A percentile compares a stretch with the other conserved stretches of the same genome.
Conservation (phyloP, 1,284 basidiomycete genomes). For the Papiliotrema fonsecae region DNA sequence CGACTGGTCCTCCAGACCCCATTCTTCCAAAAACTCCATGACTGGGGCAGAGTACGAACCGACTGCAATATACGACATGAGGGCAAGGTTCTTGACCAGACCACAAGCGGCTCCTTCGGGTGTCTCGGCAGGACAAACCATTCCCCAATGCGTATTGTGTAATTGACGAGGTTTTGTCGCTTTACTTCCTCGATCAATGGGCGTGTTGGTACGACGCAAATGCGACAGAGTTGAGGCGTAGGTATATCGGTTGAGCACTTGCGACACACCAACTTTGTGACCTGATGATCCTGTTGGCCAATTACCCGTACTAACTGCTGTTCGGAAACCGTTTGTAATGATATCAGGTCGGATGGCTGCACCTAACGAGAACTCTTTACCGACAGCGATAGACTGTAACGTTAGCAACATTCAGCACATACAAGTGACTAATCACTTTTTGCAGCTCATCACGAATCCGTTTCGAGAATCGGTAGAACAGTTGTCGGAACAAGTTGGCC, state of each 20-base stretch:
- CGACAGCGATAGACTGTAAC: slow-evolving; percentile 87
- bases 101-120: slow-evolving; percentile 99
- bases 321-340: slow-evolving; percentile 97
- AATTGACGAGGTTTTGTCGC: slow-evolving; percentile 98
- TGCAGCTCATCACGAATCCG: slow-evolving; percentile 96
- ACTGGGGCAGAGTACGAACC: slow-evolving; percentile 94
- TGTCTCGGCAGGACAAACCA: slow-evolving; percentile 99
- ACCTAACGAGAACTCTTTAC: slow-evolving; percentile 90
- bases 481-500: slow-evolving; percentile 93
- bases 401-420: too few species aligned
- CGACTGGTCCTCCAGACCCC: slow-evolving; percentile 88
- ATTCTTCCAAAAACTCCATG: slow-evolving; percentile 97
- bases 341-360: slow-evolving; percentile 92
- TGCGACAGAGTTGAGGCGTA: slow-evolving; percentile 98
- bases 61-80: slow-evolving; percentile 98
- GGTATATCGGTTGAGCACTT: slow-evolving; percentile 97
- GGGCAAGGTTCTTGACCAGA: slow-evolving; percentile 95
- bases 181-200: slow-evolving; percentile 96
- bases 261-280: slow-evolving; percentile 96
- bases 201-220: slow-evolving; percentile 95
- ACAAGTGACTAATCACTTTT: slow-evolving; percentile 48
- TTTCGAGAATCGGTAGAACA: slow-evolving; percentile 94
- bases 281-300: slow-evolving; percentile 99
- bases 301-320: slow-evolving; percentile 97
- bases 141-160: slow-evolving; percentile 99